Evolutionary conservation across 192 early-diverging fungal species (phyloP).

Genomic region (Coemansia interrupta): DNA sequence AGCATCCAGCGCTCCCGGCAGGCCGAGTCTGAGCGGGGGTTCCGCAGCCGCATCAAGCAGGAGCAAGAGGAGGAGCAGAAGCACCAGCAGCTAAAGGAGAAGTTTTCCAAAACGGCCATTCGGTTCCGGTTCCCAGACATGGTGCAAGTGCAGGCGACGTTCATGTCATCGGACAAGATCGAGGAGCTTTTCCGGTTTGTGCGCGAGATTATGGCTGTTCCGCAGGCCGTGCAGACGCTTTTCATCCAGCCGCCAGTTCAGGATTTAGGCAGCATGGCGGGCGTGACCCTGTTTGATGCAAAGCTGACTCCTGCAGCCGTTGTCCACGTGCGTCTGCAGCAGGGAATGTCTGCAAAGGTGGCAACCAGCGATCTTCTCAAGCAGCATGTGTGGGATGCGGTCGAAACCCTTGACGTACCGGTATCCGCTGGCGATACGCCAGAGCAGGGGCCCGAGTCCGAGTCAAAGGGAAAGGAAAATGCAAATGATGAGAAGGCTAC

Average conservation of each 20-base stretch:
- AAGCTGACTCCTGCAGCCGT: slow-evolving; percentile 40
- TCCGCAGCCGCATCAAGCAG: slow-evolving; percentile 78
- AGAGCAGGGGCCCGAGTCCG: no score
- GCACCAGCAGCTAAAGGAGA: slow-evolving; percentile 17
- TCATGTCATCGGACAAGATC: slow-evolving; percentile 61
- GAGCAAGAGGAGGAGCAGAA: slow-evolving; percentile 63
- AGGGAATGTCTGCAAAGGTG: slow-evolving; percentile 2
- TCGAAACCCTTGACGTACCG: slow-evolving; percentile 11
- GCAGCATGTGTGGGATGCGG: slow-evolving; percentile 14
- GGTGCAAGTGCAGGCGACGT: slow-evolving; percentile 69
- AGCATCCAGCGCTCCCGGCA: slow-evolving; percentile 56
- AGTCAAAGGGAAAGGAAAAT: neutral
- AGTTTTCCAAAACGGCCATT: slow-evolving; percentile 56
- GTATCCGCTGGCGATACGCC: neutral
- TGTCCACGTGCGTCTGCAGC: slow-evolving; percentile 37
- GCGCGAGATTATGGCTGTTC: slow-evolving; percentile 6
- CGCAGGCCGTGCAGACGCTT: slow-evolving; percentile 17
- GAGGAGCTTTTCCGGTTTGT: slow-evolving; percentile 31
- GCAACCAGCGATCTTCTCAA: slow-evolving; percentile 11
- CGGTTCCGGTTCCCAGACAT: slow-evolving; percentile 84
- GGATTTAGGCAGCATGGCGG: slow-evolving; percentile 10
- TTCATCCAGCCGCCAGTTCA: slow-evolving; percentile 31
- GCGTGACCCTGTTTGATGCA: slow-evolving; percentile 23
- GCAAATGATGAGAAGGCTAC: neutral
- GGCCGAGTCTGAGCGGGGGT: slow-evolving; percentile 60